These are phyloP conservation scores for Trametes cubensis DNA, from an alignment of 768 basidiomycete species.

Conservation along the genomic window DNA sequence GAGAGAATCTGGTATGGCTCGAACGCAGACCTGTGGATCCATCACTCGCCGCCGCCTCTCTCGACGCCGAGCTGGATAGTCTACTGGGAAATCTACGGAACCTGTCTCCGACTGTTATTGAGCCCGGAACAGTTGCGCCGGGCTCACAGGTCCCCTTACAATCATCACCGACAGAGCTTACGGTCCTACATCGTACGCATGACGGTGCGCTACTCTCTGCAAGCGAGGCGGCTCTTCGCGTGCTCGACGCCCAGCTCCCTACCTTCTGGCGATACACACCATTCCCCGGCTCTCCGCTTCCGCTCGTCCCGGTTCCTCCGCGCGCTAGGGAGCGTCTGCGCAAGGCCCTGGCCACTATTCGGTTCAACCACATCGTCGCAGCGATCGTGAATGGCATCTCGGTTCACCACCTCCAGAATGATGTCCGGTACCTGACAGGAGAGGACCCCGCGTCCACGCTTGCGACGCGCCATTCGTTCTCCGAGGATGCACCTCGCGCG, in stretches of 20 bases:
- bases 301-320: slow-evolving; percentile 58
- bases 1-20: slow-evolving; percentile 58
- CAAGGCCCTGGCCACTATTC: slow-evolving; percentile 56
- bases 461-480: slow-evolving; percentile 78
- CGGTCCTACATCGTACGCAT: slow-evolving; percentile 43
- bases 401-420: slow-evolving; percentile 60
- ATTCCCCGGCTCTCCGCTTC: slow-evolving; percentile 53
- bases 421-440: slow-evolving; percentile 82
- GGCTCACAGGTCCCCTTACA: slow-evolving; percentile 8
- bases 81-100: slow-evolving; percentile 2
- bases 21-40: slow-evolving; percentile 54
- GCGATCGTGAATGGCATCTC: slow-evolving; percentile 70
- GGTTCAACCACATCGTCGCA: slow-evolving; percentile 71
- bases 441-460: slow-evolving; percentile 78
- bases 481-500: slow-evolving; percentile 62
- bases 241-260: slow-evolving; percentile 53
- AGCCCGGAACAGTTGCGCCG: background rate
- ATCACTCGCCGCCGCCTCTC: slow-evolving; percentile 37
- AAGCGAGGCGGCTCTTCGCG: slow-evolving; percentile 35
- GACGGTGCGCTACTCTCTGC: slow-evolving; percentile 52
- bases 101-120: background rate
- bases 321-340: slow-evolving; percentile 56
- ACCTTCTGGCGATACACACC: slow-evolving; percentile 69
- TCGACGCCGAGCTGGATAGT: slow-evolving; percentile 19
- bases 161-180: background rate